Evolutionary conservation across 257 asterid genomes (phyloP), one percentile per base, ranked within the genome.

Genomic region (Petrea volubilis): DNA sequence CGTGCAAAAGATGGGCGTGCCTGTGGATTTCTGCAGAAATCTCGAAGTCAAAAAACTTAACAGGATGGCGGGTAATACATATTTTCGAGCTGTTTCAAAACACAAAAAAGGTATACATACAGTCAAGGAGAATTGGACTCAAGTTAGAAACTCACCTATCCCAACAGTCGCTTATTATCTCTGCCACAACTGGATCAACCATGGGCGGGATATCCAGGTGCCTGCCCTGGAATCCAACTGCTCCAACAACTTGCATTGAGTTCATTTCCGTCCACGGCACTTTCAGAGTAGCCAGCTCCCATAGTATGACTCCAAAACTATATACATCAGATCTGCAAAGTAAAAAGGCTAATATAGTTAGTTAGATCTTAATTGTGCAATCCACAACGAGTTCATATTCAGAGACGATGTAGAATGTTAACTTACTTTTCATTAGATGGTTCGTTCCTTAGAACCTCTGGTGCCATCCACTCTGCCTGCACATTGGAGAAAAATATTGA

Each of bases 391-490:
- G 44, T 33, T 12, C 53, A 64, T 57, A 33, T 27, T 65, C 51
- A 21, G 18, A 40, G 46, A 13, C 36, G 10, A 25, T n/a, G 25
- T 38, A 43, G 65, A 51, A 46, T 68, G 61, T 61, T 55, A 76
- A 81, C 98, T 85, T 84, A 94, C 97, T 94, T 94, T 77, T 94
- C 98, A 74, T 87, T 89, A 77, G 96, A 94, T 59, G 87, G 98
- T 84, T 94, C 98, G 67, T 91, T 91, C 80, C 97, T 87, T 60
- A 94, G 79, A 77, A 94, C 96, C 77, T 94, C 98, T 14, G 98
- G 98, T 43, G 98, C 98, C 96, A 90, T 94, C 98, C 98, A 94
- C 80, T 91, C 98, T n/a, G 98, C 96, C 98, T 94, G 93, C 87
- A 79, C 23, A 69, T 75, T 50, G 62, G 49, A 17, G 63, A 52